These are phyloP conservation scores for Phaeosphaeriaceae sp. DNA, from an alignment of 2,329 filamentous ascomycete species.

Conservation along the genomic window DNA sequence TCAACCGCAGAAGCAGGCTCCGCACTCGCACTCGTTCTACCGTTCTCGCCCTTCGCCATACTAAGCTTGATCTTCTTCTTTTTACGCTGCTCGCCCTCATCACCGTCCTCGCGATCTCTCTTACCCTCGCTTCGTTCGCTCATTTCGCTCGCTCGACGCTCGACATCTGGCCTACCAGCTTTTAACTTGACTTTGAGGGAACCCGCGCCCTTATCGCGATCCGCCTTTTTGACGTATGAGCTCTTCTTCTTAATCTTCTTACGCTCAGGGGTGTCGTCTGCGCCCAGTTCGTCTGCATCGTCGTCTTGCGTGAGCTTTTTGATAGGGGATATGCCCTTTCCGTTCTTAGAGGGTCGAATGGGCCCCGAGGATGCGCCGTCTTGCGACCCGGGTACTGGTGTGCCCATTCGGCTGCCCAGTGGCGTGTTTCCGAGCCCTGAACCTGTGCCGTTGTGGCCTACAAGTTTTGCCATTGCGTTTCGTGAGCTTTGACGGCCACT, in stretches of 20 bases:
- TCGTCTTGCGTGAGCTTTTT: conserved; percentile 36
- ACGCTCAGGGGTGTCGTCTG: conserved; percentile 51
- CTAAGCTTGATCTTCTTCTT: conserved; percentile 49
- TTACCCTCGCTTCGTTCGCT: conserved; percentile 42
- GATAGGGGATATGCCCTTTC: conserved; percentile 42
- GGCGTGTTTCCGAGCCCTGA: conserved; percentile 52
- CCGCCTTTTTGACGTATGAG: conserved; percentile 49
- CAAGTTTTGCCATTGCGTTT: conserved; percentile 57
- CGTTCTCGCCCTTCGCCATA: conserved; percentile 25
- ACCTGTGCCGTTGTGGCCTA: conserved; percentile 46
- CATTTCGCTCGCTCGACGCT: conserved; percentile 38
- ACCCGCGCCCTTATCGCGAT: conserved; percentile 38
- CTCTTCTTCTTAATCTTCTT: conserved; percentile 59
- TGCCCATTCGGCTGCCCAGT: conserved; percentile 52
- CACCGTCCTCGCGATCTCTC: conserved; percentile 42
- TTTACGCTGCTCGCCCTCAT: conserved; percentile 36
- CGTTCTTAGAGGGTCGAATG: conserved; percentile 32
- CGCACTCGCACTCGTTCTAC: conserved; percentile 17
- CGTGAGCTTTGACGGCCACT: conserved; percentile 59
- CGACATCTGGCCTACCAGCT: conserved; percentile 32
- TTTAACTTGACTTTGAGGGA: conserved; percentile 45
- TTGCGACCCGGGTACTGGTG: conserved; percentile 46
- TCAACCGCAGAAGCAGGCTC: conserved; percentile 7
- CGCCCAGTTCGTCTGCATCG: conserved; percentile 39
- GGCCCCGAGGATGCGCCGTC: conserved; percentile 18